phyloP scores from a whole-genome alignment of 2,329 filamentous ascomycete species.

The Phaeosphaeria sp. region DNA sequence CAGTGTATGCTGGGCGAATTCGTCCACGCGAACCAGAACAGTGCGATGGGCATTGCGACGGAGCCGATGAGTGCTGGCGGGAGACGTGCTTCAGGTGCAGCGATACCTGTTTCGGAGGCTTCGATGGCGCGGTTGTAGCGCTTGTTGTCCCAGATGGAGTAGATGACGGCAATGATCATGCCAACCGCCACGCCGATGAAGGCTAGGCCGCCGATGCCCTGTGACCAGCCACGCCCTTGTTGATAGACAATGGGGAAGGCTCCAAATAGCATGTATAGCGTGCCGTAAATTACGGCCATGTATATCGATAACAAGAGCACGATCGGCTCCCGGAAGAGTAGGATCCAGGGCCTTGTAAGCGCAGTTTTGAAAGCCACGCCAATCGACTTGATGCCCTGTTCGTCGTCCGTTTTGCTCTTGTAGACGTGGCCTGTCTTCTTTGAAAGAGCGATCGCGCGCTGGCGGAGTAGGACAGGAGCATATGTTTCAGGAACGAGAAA shows the following conservation, averaged over 20 bases:
- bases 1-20: constrained; percentile 58
- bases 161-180: constrained; percentile 15
- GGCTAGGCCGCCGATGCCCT: constrained; percentile 49
- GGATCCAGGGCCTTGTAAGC: constrained; percentile 35
- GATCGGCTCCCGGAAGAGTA: constrained; percentile 30
- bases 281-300: constrained; percentile 50
- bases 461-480: constrained; percentile 65
- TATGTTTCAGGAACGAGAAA: constrained; percentile 65
- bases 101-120: constrained; percentile 42
- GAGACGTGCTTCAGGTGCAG: constrained; percentile 61
- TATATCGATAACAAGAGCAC: constrained; percentile 23
- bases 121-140: constrained; percentile 40
- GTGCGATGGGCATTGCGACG: constrained; percentile 54
- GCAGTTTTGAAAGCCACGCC: constrained; percentile 3
- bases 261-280: constrained; percentile 56
- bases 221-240: constrained; percentile 37
- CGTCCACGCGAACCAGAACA: constrained; percentile 64
- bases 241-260: constrained; percentile 57
- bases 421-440: constrained; percentile 62
- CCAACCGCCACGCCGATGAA: constrained; percentile 26
- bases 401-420: constrained; percentile 55
- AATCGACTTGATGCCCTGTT: constrained; percentile 6
- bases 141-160: constrained; percentile 46
- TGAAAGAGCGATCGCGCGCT: constrained; percentile 65
- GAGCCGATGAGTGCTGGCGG: constrained; percentile 61